Percentiles rank a stretch among this genome's conserved stretches.
Conservation (phyloP, 176 grass and related monocot species). For the Carex littledalei region DNA sequence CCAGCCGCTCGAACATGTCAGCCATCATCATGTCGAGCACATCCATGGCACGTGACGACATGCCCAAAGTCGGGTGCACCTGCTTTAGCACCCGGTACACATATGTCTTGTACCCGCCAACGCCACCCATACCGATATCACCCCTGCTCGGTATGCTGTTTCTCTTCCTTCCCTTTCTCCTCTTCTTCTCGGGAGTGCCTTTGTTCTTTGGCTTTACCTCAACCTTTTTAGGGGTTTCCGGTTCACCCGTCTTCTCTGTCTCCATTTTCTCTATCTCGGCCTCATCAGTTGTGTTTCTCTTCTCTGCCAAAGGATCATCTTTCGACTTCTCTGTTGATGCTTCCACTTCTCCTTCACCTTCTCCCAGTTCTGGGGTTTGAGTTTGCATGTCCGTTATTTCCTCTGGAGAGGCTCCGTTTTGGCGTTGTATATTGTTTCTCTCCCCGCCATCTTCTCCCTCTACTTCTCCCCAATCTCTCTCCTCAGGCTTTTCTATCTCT, state of each 20-base stretch:
- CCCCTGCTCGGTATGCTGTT: neutral
- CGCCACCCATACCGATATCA: constrained; percentile 26
- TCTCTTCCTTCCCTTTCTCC: neutral
- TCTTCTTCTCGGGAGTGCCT: neutral
- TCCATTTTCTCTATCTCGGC: neutral
- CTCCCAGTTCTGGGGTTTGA: constrained; percentile 5
- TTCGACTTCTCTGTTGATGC: neutral
- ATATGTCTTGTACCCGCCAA: constrained; percentile 68
- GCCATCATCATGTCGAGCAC: constrained; percentile 77
- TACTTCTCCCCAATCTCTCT: neutral
- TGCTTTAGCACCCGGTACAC: constrained; percentile 90
- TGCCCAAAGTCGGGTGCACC: constrained; percentile 63
- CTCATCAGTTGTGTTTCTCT: neutral
- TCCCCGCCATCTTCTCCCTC: neutral
- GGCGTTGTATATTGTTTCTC: neutral
- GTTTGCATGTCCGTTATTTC: neutral
- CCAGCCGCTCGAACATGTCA: constrained; percentile 83
- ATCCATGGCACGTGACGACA: constrained; percentile 54
- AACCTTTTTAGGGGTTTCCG: neutral
- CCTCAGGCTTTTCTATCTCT: neutral
- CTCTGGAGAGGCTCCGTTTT: neutral
- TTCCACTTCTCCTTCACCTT: neutral
- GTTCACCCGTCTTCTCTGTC: neutral
- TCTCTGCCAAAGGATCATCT: neutral
- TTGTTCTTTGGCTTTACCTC: neutral